Base-by-base conservation (phyloP, 2,329 filamentous ascomycete species). In the Didymella pomorum region DNA sequence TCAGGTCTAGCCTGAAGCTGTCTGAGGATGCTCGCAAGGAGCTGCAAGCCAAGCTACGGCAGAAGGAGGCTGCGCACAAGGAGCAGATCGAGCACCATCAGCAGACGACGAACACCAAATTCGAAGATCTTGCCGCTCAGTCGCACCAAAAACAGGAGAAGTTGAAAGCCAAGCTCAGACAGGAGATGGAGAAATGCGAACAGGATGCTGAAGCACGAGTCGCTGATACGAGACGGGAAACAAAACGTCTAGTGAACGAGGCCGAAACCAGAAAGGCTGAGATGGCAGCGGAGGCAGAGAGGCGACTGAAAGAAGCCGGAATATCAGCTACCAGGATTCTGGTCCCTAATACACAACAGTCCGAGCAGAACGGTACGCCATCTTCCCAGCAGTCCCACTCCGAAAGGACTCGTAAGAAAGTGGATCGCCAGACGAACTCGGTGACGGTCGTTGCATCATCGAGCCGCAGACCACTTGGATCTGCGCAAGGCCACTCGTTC, bases 381-480 rank as follows among this genome's bases (percentile, higher is more conserved):
- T 28, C 31, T 5, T 47, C 42, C 12, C 51, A 51, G 12, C 18
- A 51, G 14, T 20, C 18, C 4, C 53, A 52, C 2, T 16, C 11
- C 11, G 45, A 14, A 4, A 70, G 48, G 11, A 25, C 31, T 1
- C 66, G 62, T 47, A 72, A 67, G 56, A 71, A 65, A 28, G 59
- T 70, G 21, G 60, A 61, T 29, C 63, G 70, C 9, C 54, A 64
- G 11, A 67, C 65, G 18, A 52, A 58, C 7, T 63, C 64, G 2
- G 49, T 64, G 12, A 42, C 61, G 4, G 52, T 48, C 9, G 31
- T 56, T 9, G 18, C 20, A n/a, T 4, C 35, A 20, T 47, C 35
- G 10, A 42, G 21, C 10, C 26, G 14, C 18, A 20, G 6, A 5
- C 33, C 12, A 11, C 18, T 20, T 3, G 18, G 28, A 1, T 21